Evolutionary conservation across 148 eudicot species (phyloP), one percentile per base, ranked within the genome.

Genomic region (Tetragonia tetragonoides): DNA sequence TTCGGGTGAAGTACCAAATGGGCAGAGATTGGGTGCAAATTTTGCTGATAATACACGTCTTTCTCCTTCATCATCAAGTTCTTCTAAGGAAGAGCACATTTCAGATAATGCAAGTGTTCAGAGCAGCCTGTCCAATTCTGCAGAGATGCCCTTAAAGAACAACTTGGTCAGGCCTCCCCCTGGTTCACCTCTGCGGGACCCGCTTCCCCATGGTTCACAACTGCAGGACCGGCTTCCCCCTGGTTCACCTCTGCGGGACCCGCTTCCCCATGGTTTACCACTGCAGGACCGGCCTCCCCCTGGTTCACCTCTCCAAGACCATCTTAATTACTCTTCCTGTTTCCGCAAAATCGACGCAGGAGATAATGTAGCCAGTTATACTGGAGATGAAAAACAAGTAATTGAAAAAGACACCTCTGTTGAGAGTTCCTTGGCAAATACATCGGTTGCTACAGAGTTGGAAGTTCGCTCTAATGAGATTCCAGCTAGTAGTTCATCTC

Each of bases 21-120:
- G 87, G 28, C 79, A 66, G 77, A 78, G 76, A 59, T 46, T 47
- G 24, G 77, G 79, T 72, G 72, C 85, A 74, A 65, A 71, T 83
- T 77, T 71, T 62, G 79, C 89, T 60, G 87, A 85, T 66, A 85
- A 60, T 56, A 78, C 68, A 59, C 82, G 42, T 71, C 73, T 68
- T 74, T 70, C 53, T 37, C 80, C 89, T 83, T 75, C 88, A 10
- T 74, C 86, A 71, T 88, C 95, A 74, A 82, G 78, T 60, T 80
- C 69, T 68, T 86, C 88, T 41, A 86, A 82, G 77, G 87, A 81
- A 15, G 97, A 80, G 59, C 81, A 3, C 38, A 68, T 75, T 78
- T 75, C 83, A 12, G 84, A 84, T 63, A 80, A 70, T 76, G 71
- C 44, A 39, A 80, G 72, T n/a, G 76, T 66, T 38, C 85, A 24